Evolutionary conservation across 148 eudicot genomes (phyloP).

Genomic region (Salicornia ramosissima): DNA sequence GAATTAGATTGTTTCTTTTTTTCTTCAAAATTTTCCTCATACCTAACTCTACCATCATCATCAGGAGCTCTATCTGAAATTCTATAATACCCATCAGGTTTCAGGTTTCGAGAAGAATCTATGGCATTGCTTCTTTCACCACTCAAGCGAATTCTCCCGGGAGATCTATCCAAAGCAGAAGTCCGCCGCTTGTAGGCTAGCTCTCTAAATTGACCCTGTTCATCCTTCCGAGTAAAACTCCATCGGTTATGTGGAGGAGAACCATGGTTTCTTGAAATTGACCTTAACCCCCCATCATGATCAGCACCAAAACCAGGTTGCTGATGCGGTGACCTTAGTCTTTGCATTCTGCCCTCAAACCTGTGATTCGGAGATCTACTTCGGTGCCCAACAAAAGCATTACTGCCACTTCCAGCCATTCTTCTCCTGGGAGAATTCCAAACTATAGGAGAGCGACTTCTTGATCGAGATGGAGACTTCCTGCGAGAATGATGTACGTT

Average conservation of each 20-base stretch:
- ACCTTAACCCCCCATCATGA: slow-evolving; percentile 26
- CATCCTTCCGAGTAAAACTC: slow-evolving; percentile 31
- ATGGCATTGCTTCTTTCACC: slow-evolving; percentile 20
- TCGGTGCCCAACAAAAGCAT: slow-evolving; percentile 27
- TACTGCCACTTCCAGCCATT: slow-evolving; percentile 27
- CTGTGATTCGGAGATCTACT: slow-evolving; percentile 49
- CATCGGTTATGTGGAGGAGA: slow-evolving; percentile 40
- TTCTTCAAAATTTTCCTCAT: slow-evolving; percentile 33
- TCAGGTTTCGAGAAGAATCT: slow-evolving; percentile 21
- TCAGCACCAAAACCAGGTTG: slow-evolving; percentile 29
- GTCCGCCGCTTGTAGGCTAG: slow-evolving; percentile 31
- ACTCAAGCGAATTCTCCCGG: slow-evolving; percentile 26
- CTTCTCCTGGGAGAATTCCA: slow-evolving; percentile 36
- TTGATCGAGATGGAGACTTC: slow-evolving; percentile 39
- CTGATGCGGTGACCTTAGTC: slow-evolving; percentile 35
- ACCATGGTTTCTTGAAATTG: slow-evolving; percentile 28
- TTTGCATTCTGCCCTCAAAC: slow-evolving; percentile 33
- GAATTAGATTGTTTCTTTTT: slow-evolving; percentile 28
- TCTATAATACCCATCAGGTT: slow-evolving; percentile 27
- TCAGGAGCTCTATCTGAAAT: slow-evolving; percentile 31
- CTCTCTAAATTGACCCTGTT: slow-evolving; percentile 27
- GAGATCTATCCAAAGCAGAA: slow-evolving; percentile 26
- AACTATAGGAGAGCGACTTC: slow-evolving; percentile 42
- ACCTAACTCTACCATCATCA: slow-evolving; percentile 27
- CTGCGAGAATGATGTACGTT: slow-evolving; percentile 28